These are phyloP conservation scores for Podospora didyma DNA, from an alignment of 495 filamentous ascomycete genomes.

Conservation along the genomic window DNA sequence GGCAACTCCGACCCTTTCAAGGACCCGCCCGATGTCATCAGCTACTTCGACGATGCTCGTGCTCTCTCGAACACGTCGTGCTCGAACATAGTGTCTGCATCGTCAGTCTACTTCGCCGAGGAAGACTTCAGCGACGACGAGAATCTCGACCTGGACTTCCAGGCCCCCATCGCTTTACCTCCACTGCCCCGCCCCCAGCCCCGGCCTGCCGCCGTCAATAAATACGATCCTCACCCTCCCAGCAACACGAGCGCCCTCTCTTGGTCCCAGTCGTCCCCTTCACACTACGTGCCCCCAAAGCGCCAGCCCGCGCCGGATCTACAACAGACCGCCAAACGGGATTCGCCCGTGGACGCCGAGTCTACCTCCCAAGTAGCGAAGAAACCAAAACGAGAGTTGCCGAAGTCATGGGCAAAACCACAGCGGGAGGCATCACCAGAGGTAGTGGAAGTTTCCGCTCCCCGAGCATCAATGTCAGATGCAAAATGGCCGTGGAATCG, in stretches of 20 bases:
- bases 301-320: not conserved
- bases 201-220: not conserved
- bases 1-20: constrained; percentile 41
- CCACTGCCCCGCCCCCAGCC: not conserved
- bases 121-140: constrained; percentile 69
- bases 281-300: constrained; percentile 18
- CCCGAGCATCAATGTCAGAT: constrained; percentile 35
- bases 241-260: constrained; percentile 21
- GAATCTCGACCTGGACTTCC: constrained; percentile 59
- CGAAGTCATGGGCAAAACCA: constrained; percentile 20
- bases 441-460: constrained; percentile 15
- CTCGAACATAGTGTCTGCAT: not conserved
- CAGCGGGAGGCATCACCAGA: constrained; percentile 32
- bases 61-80: not conserved
- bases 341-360: constrained; percentile 21
- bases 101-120: constrained; percentile 50
- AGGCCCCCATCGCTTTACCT: constrained; percentile 42
- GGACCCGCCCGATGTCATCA: constrained; percentile 24
- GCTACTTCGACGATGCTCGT: constrained; percentile 16
- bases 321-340: constrained; percentile 28
- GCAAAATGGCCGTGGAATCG: constrained; percentile 65
- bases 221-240: constrained; percentile 8
- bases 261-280: constrained; percentile 32
- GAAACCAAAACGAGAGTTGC: constrained; percentile 27
- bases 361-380: constrained; percentile 22